phyloP scores from a whole-genome alignment of 805 yeast species.

The Candida yuanshanica region DNA sequence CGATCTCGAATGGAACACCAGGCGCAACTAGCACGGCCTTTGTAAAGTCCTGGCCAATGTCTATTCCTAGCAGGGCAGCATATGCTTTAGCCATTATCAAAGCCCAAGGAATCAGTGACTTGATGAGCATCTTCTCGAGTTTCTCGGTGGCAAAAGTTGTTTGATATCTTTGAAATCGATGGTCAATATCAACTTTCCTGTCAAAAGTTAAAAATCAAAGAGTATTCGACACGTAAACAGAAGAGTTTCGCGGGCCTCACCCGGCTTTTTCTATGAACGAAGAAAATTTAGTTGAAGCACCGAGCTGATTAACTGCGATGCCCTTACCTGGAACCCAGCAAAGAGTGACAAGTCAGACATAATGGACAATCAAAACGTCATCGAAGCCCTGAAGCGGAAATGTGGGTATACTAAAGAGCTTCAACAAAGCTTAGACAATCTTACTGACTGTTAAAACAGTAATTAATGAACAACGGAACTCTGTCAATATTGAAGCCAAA shows the following conservation, averaged over 20 bases:
- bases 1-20: conserved; percentile 79
- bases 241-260: no score
- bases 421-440: no score
- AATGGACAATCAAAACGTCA: conserved; percentile 20
- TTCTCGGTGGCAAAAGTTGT: background rate
- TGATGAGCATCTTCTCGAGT: conserved; percentile 1
- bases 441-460: conserved; percentile 9
- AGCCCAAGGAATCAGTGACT: conserved; percentile 4
- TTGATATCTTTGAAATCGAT: background rate
- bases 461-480: conserved; percentile 10
- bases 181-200: no score
- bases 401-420: conserved; percentile 9
- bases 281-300: no score
- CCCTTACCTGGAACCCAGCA: no score
- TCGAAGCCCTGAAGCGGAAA: conserved; percentile 22
- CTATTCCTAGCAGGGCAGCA: conserved; percentile 80
- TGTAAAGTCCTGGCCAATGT: conserved; percentile 80
- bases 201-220: background rate
- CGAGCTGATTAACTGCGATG: no score
- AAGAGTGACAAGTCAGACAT: background rate
- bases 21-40: conserved; percentile 91
- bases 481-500: conserved; percentile 1
- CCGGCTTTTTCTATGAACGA: no score
- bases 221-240: no score
- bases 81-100: conserved; percentile 17